phyloP scores from a whole-genome alignment of 2,329 filamentous ascomycete species.

The Cladophialophora chaetospira region DNA sequence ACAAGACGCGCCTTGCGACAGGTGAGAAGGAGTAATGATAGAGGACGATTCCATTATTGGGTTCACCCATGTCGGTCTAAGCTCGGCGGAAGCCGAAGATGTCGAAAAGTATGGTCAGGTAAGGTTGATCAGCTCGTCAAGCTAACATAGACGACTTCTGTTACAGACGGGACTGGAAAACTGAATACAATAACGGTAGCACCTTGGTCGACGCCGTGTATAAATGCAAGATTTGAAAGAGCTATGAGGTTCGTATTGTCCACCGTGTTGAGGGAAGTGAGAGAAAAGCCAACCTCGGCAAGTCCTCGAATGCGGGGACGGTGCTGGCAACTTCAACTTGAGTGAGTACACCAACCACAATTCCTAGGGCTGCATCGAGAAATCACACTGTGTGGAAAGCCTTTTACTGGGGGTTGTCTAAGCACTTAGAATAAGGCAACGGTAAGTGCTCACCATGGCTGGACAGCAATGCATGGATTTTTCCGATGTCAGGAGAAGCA shows the following conservation, averaged over 20 bases:
- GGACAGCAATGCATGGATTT: not conserved
- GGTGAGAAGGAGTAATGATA: slow-evolving; percentile 70
- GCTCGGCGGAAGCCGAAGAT: not conserved
- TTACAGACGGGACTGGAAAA: not conserved
- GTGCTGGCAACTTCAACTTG: not conserved
- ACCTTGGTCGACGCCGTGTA: no score
- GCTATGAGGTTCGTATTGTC: no score
- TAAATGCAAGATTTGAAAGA: no score
- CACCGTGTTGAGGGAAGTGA: no score
- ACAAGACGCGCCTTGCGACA: slow-evolving; percentile 63
- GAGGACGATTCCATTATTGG: slow-evolving; percentile 40
- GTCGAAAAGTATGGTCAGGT: not conserved
- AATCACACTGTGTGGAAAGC: no score
- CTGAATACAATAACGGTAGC: not conserved
- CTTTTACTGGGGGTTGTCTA: no score
- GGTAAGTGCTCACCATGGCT: not conserved
- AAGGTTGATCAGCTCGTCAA: not conserved
- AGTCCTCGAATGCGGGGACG: not conserved
- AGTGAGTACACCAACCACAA: not conserved
- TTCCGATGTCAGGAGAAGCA: not conserved
- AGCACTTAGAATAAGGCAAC: not conserved
- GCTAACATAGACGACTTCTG: not conserved
- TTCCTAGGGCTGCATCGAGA: no score
- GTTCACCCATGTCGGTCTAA: slow-evolving; percentile 18
- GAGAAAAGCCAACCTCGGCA: not conserved